phyloP scores from a whole-genome alignment of 139 green algal species.

The Volvox africanus region DNA sequence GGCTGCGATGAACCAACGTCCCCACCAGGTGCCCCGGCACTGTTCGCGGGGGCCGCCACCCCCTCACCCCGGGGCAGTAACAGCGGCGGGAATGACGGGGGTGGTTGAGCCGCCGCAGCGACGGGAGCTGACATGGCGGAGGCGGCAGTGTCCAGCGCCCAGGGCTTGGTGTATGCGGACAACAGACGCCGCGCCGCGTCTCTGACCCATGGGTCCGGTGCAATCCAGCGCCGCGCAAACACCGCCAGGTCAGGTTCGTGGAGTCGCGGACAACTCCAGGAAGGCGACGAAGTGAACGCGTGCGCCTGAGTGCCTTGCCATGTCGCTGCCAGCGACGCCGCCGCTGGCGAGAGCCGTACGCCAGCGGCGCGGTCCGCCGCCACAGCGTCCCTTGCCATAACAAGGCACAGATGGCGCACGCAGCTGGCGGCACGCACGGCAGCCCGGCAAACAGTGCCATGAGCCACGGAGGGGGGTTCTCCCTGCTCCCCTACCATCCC shows the following conservation, averaged over 20 bases:
- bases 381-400: neutral
- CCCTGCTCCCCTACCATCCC: neutral
- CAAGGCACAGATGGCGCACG: conserved; percentile 5
- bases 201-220: neutral
- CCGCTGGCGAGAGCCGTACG: neutral
- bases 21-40: too few relatives aligned
- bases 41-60: too few relatives aligned
- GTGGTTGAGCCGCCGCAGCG: neutral
- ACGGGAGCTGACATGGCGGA: neutral
- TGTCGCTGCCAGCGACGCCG: neutral
- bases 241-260: conserved; percentile 15
- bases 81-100: neutral
- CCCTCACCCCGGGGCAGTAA: too few relatives aligned
- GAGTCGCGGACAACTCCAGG: neutral
- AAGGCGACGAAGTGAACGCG: too few relatives aligned
- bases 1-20: neutral
- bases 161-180: conserved; percentile 5
- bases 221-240: conserved; percentile 27
- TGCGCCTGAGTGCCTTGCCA: too few relatives aligned
- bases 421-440: neutral
- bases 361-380: neutral
- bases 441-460: neutral
- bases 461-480: neutral
- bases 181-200: conserved; percentile 34
- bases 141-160: neutral